Evolutionary conservation across 1,284 basidiomycete species (phyloP).

Genomic region (Marasmius tenuissimus): DNA sequence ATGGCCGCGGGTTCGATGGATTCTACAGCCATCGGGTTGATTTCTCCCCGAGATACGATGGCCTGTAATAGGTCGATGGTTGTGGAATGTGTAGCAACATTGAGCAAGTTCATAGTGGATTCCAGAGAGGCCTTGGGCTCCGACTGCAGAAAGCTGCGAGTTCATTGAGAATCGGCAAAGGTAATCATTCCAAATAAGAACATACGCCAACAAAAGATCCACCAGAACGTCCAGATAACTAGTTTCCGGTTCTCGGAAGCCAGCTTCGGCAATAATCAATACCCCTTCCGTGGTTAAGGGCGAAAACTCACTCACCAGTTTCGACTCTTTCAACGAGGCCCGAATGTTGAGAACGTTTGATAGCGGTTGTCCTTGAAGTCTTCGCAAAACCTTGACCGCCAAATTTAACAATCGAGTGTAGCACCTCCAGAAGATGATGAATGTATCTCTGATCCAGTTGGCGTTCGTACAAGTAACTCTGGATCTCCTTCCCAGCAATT

Average conservation of each 20-base stretch:
- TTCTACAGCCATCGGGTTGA: constrained; percentile 59
- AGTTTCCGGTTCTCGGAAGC: constrained; percentile 50
- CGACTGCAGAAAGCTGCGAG: constrained; percentile 67
- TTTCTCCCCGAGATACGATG: constrained; percentile 78
- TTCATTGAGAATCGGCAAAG: background rate
- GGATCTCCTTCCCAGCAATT: constrained; percentile 65
- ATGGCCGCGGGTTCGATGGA: constrained; percentile 72
- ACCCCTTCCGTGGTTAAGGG: background rate
- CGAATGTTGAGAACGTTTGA: constrained; percentile 62
- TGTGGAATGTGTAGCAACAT: constrained; percentile 69
- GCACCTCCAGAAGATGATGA: constrained; percentile 71
- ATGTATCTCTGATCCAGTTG: constrained; percentile 78
- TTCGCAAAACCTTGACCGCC: constrained; percentile 87
- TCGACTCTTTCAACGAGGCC: constrained; percentile 61
- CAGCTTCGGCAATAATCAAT: constrained; percentile 36
- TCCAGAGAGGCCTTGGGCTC: constrained; percentile 57
- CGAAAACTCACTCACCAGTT: constrained; percentile 40
- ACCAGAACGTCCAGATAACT: constrained; percentile 78
- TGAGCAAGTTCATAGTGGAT: constrained; percentile 58
- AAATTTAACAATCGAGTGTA: constrained; percentile 79
- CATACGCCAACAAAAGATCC: constrained; percentile 68
- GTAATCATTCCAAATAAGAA: constrained; percentile 8
- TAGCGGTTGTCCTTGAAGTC: constrained; percentile 56
- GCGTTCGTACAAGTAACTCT: constrained; percentile 66
- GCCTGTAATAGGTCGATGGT: constrained; percentile 83